These are phyloP conservation scores for Apiotrichum montevideense DNA, from an alignment of 1,284 basidiomycete species.

Conservation along the genomic window DNA sequence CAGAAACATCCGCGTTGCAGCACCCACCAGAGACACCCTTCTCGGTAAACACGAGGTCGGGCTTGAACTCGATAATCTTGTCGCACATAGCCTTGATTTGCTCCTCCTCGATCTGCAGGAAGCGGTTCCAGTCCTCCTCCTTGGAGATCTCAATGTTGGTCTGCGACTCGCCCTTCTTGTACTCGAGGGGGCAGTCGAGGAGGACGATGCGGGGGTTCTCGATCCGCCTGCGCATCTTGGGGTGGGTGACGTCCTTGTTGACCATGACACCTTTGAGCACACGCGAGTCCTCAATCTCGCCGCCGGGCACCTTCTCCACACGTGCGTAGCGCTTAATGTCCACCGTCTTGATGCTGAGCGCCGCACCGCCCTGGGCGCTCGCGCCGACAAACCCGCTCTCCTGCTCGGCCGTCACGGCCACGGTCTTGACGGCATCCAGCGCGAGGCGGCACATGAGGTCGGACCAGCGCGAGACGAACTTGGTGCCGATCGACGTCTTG, in stretches of 20 bases:
- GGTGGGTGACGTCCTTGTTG: conserved; percentile 99
- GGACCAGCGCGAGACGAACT: conserved; percentile 93
- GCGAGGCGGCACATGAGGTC: conserved; percentile 97
- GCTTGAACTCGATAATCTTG: conserved; percentile 86
- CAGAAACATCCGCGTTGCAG: neutral
- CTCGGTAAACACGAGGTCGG: conserved; percentile 92
- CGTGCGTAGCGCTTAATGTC: conserved; percentile 97
- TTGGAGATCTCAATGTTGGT: conserved; percentile 98
- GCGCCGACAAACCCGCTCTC: conserved; percentile 49
- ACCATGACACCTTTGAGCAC: conserved; percentile 91
- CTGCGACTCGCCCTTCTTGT: conserved; percentile 98
- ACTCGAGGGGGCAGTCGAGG: conserved; percentile 94
- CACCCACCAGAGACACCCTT: conserved; percentile 85
- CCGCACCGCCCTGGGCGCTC: conserved; percentile 18
- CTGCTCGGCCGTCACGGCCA: conserved; percentile 54
- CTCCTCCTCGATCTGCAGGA: conserved; percentile 94
- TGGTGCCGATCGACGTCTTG: conserved; percentile 99
- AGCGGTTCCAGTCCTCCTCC: conserved; percentile 87
- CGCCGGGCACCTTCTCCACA: conserved; percentile 95
- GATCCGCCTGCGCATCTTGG: conserved; percentile 90
- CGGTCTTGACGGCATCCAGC: conserved; percentile 82
- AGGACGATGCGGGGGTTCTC: conserved; percentile 83
- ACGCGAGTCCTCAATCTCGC: conserved; percentile 87
- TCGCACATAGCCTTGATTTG: conserved; percentile 87
- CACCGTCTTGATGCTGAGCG: conserved; percentile 66